Conservation (phyloP, 2,329 filamentous ascomycete genomes). For the Cladosporium phlei region DNA sequence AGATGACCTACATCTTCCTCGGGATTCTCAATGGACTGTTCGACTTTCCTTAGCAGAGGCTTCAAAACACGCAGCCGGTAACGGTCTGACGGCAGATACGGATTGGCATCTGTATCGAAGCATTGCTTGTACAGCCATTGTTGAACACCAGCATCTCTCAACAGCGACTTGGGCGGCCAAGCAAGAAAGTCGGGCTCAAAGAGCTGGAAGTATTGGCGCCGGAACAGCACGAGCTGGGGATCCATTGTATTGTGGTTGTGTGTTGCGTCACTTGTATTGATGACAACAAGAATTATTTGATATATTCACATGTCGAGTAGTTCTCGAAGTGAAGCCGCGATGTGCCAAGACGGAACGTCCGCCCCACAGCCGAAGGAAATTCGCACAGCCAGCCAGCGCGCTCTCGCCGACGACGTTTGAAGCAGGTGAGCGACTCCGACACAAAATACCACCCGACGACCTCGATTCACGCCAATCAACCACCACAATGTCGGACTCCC, state of each 20-base stretch:
- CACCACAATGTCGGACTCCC: conserved; percentile 76
- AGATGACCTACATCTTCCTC: conserved; percentile 72
- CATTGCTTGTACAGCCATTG: conserved; percentile 60
- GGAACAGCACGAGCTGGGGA: conserved; percentile 46
- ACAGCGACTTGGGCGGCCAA: conserved; percentile 55
- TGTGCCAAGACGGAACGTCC: not conserved
- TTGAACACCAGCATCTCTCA: conserved; percentile 62
- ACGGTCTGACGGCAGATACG: conserved; percentile 58
- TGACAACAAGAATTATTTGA: not conserved
- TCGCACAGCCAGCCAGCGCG: not conserved
- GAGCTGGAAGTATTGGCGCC: conserved; percentile 74
- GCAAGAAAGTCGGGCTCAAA: conserved; percentile 57
- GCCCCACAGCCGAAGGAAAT: not conserved
- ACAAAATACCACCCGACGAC: conserved; percentile 8
- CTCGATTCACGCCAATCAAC: conserved; percentile 18
- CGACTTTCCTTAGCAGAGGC: conserved; percentile 63
- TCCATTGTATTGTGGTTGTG: conserved; percentile 23
- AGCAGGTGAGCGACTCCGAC: not conserved
- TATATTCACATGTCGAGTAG: not conserved
- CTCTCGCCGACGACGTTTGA: not conserved
- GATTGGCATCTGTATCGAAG: conserved; percentile 56
- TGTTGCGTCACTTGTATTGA: not conserved
- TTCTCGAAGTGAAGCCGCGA: not conserved
- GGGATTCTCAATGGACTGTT: conserved; percentile 71
- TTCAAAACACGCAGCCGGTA: conserved; percentile 74